Base-by-base conservation (phyloP, 495 filamentous ascomycete genomes). In the Hapsidospora chrysogenum region DNA sequence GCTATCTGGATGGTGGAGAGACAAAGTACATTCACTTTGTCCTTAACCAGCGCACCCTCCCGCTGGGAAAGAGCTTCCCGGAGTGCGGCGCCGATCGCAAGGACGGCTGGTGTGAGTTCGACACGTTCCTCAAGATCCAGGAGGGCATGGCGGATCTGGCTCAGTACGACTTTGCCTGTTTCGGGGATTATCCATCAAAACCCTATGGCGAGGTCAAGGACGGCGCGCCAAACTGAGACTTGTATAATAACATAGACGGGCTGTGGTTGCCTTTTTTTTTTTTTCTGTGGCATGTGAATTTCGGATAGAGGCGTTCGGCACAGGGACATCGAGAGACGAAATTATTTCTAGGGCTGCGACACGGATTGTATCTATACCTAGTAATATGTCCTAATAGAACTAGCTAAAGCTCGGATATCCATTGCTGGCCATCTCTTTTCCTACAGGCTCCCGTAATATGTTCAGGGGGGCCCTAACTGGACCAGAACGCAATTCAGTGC, bases 51-150 rank as follows among this genome's bases (percentile, higher is more conserved):
- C 53, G 73, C 13, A 78, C 71, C 0, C 36, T 80, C 0, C 74
- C 74, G 2, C 51, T 78, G 0, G 69, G 71, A 6, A 44, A 42
- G 19, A 73, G 67, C 38, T 66, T 71, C 31, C 43, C 63, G 9
- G 63, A 59, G n/a, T 80, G 74, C 47, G 69, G 63, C 11, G 47
- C 34, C 8, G 38, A 56, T 1, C 52, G 72, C 2, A 54, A 63
- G n/a, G 74, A 78, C 48, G 74, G 74, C 6, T 77, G 73, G 73
- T 77, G 74, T 44, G 69, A 76, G 44, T 40, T 77, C 13, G 44
- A 51, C 8, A 67, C 63, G 0, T 77, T 78, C 40, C 43, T 79
- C 35, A 45, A 61, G 20, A 48, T 63, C 2, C 61, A 67, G 47
- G 51, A 63, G 43, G 42, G 48, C 28, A 61, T 53, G 49, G 42